These are phyloP conservation scores for Ascosphaera apis DNA, from an alignment of 2,329 filamentous ascomycete genomes.

Conservation along the genomic window DNA sequence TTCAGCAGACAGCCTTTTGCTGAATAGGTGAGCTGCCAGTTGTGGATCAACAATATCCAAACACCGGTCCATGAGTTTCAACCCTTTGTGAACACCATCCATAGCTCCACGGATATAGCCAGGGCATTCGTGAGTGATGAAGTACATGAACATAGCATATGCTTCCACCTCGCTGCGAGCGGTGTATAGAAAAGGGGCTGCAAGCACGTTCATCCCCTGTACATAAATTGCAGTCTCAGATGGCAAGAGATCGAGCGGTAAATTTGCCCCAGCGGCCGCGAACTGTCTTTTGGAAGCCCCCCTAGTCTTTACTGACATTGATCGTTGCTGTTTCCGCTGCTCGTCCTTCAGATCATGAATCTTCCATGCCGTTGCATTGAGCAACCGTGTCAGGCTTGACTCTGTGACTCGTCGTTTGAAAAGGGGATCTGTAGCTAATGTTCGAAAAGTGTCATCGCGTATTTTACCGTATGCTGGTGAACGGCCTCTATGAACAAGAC, in stretches of 20 bases:
- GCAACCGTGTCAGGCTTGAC: slow-evolving; percentile 74
- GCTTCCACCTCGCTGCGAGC: slow-evolving; percentile 88
- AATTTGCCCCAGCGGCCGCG: slow-evolving; percentile 4
- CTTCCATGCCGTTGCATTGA: slow-evolving; percentile 90
- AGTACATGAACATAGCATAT: slow-evolving; percentile 69
- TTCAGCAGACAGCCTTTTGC: slow-evolving; percentile 73
- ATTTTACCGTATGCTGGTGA: slow-evolving; percentile 95
- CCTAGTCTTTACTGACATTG: too few relatives aligned
- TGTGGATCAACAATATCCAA: slow-evolving; percentile 79
- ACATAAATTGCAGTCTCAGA: slow-evolving; percentile 62
- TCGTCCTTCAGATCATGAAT: slow-evolving; percentile 49
- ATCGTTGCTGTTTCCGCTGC: slow-evolving; percentile 11
- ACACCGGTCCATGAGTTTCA: slow-evolving; percentile 79
- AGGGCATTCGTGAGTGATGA: slow-evolving; percentile 71
- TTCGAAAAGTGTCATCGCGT: slow-evolving; percentile 93
- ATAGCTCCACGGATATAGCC: slow-evolving; percentile 89
- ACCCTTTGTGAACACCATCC: slow-evolving; percentile 85
- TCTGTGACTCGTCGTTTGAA: slow-evolving; percentile 91
- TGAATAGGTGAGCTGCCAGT: slow-evolving; percentile 59
- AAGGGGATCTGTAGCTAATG: slow-evolving; percentile 84
- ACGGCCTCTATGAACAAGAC: slow-evolving; percentile 73
- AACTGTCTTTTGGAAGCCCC: too few relatives aligned
- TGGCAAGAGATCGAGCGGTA: slow-evolving; percentile 30
- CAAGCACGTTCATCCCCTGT: slow-evolving; percentile 96
- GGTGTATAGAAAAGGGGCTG: slow-evolving; percentile 84